Evolutionary conservation across 106 monocot genomes (phyloP), one percentile per base, ranked within the genome.

Genomic region (Apostasia shenzhenica): DNA sequence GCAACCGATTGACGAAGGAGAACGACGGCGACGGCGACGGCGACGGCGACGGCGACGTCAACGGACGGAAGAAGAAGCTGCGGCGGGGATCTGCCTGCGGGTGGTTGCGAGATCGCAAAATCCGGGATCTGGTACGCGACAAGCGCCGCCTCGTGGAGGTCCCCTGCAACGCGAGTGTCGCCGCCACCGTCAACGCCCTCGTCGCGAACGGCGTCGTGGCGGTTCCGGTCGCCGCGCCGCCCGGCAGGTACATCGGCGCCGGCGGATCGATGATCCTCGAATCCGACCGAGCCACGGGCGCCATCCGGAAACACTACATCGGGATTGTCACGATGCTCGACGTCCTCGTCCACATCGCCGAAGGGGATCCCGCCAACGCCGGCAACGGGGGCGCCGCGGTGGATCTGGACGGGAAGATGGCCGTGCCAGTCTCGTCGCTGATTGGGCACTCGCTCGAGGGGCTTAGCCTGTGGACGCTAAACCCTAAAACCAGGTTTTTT

Each of bases 301-400:
- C 45, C n/a, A 76, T 86, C 8, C 63, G 86, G 39, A 86, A 86
- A 76, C 83, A 83, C 44, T 85, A 86, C 80, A 86, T 86, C 45
- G 89, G 85, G 50, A 86, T 90, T 60, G 75, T 86, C 47, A 85
- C 81, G 50, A 82, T 89, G 89, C 85, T 89, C 7, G 85, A 85
- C 45, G 64, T 89, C 40, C 72, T 85, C 42, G 74, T 72, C 9
- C 82, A 89, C 62, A 82, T 89, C 48, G 82, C 85, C 2, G 89
- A 85, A 68, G 67, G 68, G 49, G 63, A 63, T 6, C 55, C 10
- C 1, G 73, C 52, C 6, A 74, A 8, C 45, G 14, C n/a, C 14
- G 64, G 1, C 6, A 66, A 39, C n/a, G 65, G 39, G 39, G 69
- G 2, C 38, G 54, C n/a, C 13, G 74, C 6, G 11, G 48, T 66